Base-by-base conservation (phyloP, 2,329 filamentous ascomycete species). In the Sporothrix sp. region DNA sequence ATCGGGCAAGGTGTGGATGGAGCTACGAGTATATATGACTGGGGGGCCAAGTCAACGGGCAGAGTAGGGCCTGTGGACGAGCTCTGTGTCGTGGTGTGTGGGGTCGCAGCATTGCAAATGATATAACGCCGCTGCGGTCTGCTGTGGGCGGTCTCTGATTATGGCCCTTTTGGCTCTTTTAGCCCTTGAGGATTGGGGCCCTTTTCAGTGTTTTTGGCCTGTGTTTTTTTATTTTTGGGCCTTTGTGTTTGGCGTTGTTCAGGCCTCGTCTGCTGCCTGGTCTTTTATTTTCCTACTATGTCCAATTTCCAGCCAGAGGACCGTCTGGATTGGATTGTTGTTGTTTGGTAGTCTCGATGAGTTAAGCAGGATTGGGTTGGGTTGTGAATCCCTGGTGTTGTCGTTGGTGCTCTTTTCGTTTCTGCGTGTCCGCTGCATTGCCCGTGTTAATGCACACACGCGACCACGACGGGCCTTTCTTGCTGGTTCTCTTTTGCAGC, bases 11-110 rank as follows among this genome's bases (percentile, higher is more conserved):
- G 48, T 44, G 39, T 50, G 48, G 3, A 37, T 38, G 48, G 48
- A 36, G 47, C 48, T 44, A 44, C n/a, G n/a, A n/a, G n/a, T n/a
- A n/a, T 37, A 50, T 50, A 44, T 33, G 20, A 33, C 18, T 23
- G 18, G 14, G 23, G 21, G 42, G 18, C 23, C 27, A 45, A 23
- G 18, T 30, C 39, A 13, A 23, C 33, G 3, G 36, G 40, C 3
- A 23, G 27, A 18, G 32, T 39, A 25, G 37, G 16, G 43, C 43
- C 43, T 16, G 43, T 35, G 40, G 40, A 32, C 27, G 11, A 44
- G 40, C n/a, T 44, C 32, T 44, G 43, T 45, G 30, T 25, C 20
- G 30, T 35, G 43, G 30, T 27, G 42, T 35, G 43, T 45, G 43
- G 28, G 30, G 43, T 35, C 43, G n/a, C 40, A 35, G 21, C 27